Base-by-base conservation (phyloP, 2,329 filamentous ascomycete species). In the Monilinia vaccinii-corymbosi region DNA sequence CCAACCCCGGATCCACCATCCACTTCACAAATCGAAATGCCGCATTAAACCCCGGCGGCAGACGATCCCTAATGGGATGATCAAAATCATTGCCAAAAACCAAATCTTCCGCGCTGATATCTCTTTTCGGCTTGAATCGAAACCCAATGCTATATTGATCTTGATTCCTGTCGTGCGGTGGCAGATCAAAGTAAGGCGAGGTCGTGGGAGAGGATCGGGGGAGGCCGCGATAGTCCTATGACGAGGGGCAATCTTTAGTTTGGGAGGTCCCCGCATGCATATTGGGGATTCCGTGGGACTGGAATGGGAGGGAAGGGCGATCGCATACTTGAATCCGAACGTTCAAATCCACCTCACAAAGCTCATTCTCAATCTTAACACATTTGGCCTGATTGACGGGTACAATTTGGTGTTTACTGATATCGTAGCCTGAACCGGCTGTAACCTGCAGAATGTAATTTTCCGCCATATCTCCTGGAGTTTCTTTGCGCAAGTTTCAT, bases 11-110 rank as follows among this genome's bases (percentile, higher is more conserved):
- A 71, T 99, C 93, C 52, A 97, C 87, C 77, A 86, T 89, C 88
- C 89, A 95, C 67, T 89, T 89, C 32, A 96, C 89, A 47, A 96
- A 86, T 56, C 84, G 86, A 74, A 97, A 84, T 0, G 91, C 92
- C 11, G 89, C 87, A 70, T 84, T 84, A 74, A 96, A 96, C 0
- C 93, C 91, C 0, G 90, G 89, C 0, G 94, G 93, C 2, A 99
- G 78, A 18, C 86, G 83, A 71, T 96, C 88, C 34, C 91, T 83
- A 67, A 99, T 94, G 0, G 94, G 90, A 55, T 88, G 83, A 70
- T 96, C 92, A 71, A 97, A 97, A 77, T 97, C 91, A 73, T 97
- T 97, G 46, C 93, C 94, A 68, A 96, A 96, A 58, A 97, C 85
- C 3, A 99, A 78, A 63, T 95, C 85, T 40, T 72, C 64, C 16